phyloP scores from a whole-genome alignment of 179 eudicot species.

The Beta corolliflora region DNA sequence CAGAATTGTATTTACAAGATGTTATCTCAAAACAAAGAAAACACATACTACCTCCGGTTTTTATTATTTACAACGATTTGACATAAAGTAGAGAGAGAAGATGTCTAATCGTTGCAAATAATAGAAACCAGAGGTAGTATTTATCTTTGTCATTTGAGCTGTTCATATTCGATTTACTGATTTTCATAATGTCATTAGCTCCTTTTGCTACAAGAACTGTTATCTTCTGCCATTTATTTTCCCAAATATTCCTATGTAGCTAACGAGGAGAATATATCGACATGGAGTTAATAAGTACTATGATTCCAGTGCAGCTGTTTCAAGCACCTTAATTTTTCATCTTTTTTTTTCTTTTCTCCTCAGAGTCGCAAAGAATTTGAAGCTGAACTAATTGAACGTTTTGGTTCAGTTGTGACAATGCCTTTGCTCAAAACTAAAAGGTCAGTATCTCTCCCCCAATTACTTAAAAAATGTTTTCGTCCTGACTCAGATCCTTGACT shows the following conservation, averaged over 20 bases:
- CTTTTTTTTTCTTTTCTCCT: slow-evolving; percentile 4
- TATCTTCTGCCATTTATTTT: neutral
- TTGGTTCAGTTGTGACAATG: slow-evolving; percentile 92
- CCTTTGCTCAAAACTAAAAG: slow-evolving; percentile 78
- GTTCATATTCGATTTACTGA: neutral
- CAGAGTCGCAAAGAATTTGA: slow-evolving; percentile 87
- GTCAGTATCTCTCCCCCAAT: slow-evolving; percentile 30
- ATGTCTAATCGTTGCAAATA: too few species aligned
- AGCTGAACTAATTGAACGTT: slow-evolving; percentile 82
- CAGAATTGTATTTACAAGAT: too few species aligned
- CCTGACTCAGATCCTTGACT: neutral
- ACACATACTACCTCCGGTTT: too few species aligned
- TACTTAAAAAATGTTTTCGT: neutral
- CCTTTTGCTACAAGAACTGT: neutral
- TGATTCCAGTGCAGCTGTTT: neutral
- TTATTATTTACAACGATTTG: too few species aligned
- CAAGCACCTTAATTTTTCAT: neutral
- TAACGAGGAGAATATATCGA: neutral
- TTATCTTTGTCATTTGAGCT: neutral
- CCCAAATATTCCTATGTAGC: neutral
- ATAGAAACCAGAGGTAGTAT: too few species aligned
- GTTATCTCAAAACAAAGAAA: too few species aligned
- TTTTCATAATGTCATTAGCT: neutral
- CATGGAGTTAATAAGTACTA: neutral
- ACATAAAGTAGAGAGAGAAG: too few species aligned